Conservation (phyloP, 1,139 yeast species). For the Candida mesenterica region DNA sequence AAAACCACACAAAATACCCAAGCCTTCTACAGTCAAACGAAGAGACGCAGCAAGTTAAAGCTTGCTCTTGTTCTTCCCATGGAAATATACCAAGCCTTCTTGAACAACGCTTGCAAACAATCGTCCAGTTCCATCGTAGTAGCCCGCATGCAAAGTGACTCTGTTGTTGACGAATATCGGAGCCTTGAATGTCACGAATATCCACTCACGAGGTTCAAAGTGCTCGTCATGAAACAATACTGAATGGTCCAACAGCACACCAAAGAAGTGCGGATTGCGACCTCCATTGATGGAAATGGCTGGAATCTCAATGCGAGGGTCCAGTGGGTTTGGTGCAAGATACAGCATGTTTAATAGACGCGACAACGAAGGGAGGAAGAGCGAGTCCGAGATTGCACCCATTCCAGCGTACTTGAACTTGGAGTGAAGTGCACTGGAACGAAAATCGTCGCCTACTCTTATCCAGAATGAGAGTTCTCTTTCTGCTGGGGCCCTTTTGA, state of each 20-base stretch:
- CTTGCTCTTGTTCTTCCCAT: conserved; percentile 16
- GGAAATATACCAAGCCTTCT: conserved; percentile 42
- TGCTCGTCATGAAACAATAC: conserved; percentile 43
- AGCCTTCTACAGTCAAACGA: no score
- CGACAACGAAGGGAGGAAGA: conserved; percentile 31
- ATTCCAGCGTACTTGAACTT: conserved; percentile 26
- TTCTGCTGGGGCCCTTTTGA: conserved; percentile 25
- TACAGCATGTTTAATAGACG: conserved; percentile 25
- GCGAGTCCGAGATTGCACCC: conserved; percentile 35
- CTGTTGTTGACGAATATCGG: conserved; percentile 41
- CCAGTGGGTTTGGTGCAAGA: conserved; percentile 9
- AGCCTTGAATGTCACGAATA: conserved; percentile 32
- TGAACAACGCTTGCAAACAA: conserved; percentile 43
- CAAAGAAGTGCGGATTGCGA: conserved; percentile 30
- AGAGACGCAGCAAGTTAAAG: not conserved
- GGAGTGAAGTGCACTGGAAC: conserved; percentile 8
- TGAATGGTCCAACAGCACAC: conserved; percentile 44
- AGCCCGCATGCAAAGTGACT: conserved; percentile 35
- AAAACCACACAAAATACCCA: not conserved
- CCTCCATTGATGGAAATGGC: conserved; percentile 16
- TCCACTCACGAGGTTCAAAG: conserved; percentile 43
- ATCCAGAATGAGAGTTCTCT: conserved; percentile 34
- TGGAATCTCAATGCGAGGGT: conserved; percentile 8
- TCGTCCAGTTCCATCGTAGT: conserved; percentile 34
- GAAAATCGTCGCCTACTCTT: conserved; percentile 24